Percentiles rank a stretch among this genome's conserved stretches.
phyloP scores from a whole-genome alignment of 2,329 filamentous ascomycete species.

The Sphaerulina vaccinii region DNA sequence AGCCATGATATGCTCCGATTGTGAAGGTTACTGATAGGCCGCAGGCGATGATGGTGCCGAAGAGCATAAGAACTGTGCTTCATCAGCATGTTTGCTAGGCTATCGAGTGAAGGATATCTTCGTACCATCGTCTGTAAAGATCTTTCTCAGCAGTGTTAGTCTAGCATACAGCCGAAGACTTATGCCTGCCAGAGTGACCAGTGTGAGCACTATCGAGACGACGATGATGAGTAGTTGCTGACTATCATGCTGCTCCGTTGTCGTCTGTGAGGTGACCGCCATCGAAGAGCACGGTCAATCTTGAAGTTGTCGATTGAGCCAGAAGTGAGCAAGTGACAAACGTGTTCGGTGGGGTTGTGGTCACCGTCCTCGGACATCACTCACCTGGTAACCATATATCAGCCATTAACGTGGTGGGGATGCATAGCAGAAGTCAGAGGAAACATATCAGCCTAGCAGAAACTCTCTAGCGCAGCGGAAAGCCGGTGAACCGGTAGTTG shows the following conservation, averaged over 20 bases:
- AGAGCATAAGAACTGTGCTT: slow-evolving; percentile 11
- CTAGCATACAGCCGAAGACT: slow-evolving; percentile 19
- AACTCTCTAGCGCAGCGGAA: not conserved
- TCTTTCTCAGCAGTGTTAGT: slow-evolving; percentile 15
- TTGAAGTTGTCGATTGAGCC: not conserved
- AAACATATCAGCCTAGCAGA: not conserved
- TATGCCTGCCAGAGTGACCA: slow-evolving; percentile 11
- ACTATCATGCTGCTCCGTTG: slow-evolving; percentile 1
- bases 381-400: no score
- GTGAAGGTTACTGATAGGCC: slow-evolving; percentile 15
- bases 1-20: slow-evolving; percentile 17
- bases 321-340: not conserved
- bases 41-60: slow-evolving; percentile 17
- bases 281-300: not conserved
- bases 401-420: not conserved
- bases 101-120: not conserved
- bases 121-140: slow-evolving; percentile 23
- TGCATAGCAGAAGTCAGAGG: not conserved
- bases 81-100: slow-evolving; percentile 7
- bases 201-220: slow-evolving; percentile 17
- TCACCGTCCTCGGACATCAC: no score
- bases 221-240: slow-evolving; percentile 19
- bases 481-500: not conserved
- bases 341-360: not conserved
- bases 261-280: not conserved